Evolutionary conservation across 192 early-diverging fungal genomes (phyloP).

Genomic region (Linnemannia hyalina): DNA sequence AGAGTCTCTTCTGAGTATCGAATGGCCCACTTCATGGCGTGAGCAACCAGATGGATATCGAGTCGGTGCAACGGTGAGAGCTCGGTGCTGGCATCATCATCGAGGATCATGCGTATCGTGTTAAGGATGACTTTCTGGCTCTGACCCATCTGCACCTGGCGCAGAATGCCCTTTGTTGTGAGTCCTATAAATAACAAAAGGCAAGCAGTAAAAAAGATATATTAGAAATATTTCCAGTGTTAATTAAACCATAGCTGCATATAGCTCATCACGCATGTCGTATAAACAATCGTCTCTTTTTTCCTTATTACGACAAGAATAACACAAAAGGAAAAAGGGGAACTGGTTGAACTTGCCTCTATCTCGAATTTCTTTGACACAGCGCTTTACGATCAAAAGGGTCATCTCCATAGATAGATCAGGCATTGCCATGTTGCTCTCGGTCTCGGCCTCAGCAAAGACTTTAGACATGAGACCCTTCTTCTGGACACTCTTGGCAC

Average conservation of each 20-base stretch:
- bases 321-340: neutral
- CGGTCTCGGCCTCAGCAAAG: constrained; percentile 30
- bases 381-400: constrained; percentile 43
- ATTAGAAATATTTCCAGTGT: neutral
- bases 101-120: constrained; percentile 49
- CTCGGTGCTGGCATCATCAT: constrained; percentile 48
- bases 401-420: constrained; percentile 55
- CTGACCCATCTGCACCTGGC: constrained; percentile 40
- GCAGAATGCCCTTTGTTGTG: constrained; percentile 51
- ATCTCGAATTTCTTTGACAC: constrained; percentile 54
- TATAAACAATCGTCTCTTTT: neutral
- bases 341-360: constrained; percentile 20
- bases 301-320: neutral
- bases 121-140: constrained; percentile 32
- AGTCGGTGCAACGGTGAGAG: constrained; percentile 43
- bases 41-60: constrained; percentile 51
- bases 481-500: constrained; percentile 37
- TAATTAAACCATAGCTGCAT: neutral
- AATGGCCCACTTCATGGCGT: constrained; percentile 55
- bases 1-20: constrained; percentile 48
- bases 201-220: neutral
- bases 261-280: neutral
- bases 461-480: constrained; percentile 40
- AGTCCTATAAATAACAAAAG: constrained; percentile 26
- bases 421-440: neutral